Conservation (phyloP, 1,139 yeast species). For the Pneumocystis wakefieldiae region DNA sequence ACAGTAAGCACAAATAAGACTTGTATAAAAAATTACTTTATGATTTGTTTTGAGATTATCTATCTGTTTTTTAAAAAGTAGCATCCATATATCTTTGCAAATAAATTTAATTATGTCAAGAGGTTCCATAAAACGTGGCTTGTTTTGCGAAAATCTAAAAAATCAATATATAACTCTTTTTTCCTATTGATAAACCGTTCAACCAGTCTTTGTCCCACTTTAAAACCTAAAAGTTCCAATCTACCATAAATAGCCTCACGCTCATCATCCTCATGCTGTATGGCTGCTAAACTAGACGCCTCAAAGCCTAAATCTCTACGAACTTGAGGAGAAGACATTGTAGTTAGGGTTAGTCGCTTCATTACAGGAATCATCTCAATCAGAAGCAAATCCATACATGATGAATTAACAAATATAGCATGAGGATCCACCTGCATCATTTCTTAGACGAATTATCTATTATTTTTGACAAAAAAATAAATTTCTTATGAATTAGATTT, state of each 20-base stretch:
- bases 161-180: neutral
- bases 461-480: neutral
- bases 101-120: slow-evolving; percentile 79
- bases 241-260: slow-evolving; percentile 44
- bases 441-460: neutral
- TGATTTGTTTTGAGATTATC: slow-evolving; percentile 87
- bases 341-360: slow-evolving; percentile 30
- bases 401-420: slow-evolving; percentile 29
- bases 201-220: slow-evolving; percentile 57
- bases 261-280: slow-evolving; percentile 8
- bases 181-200: slow-evolving; percentile 27
- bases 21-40: slow-evolving; percentile 30
- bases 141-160: slow-evolving; percentile 40
- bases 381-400: slow-evolving; percentile 45
- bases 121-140: slow-evolving; percentile 40
- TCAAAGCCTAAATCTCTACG: slow-evolving; percentile 10
- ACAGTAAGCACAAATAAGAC: neutral
- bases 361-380: slow-evolving; percentile 66
- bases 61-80: slow-evolving; percentile 68
- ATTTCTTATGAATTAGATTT: neutral
- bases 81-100: slow-evolving; percentile 82
- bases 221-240: slow-evolving; percentile 55
- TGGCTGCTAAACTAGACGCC: slow-evolving; percentile 8
- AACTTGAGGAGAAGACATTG: slow-evolving; percentile 19
- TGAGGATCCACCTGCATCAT: slow-evolving; percentile 14